Conservation (phyloP, 164 flowering plant species). For the Warburgia ugandensis region DNA sequence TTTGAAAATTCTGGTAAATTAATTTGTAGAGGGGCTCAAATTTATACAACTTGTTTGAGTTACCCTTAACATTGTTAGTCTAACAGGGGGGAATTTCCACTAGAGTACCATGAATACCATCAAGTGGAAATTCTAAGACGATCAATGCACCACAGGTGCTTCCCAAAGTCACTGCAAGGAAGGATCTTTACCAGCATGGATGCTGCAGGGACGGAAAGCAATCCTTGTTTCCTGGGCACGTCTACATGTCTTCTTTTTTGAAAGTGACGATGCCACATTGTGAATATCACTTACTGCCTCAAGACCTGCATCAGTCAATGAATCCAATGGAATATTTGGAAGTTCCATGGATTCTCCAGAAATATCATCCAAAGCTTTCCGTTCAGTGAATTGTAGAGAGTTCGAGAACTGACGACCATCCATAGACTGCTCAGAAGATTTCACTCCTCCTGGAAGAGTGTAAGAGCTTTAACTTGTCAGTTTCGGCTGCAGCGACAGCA, state of each 20-base stretch:
- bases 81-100: too few relatives aligned
- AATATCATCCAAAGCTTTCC: conserved; percentile 18
- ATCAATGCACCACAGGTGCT: conserved; percentile 1
- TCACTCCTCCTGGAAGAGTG: conserved; percentile 72
- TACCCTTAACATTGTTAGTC: too few relatives aligned
- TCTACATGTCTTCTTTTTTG: conserved; percentile 27
- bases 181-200: conserved; percentile 70
- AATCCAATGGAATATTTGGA: too few relatives aligned
- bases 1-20: too few relatives aligned
- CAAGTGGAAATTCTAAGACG: neutral
- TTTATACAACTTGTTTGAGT: too few relatives aligned
- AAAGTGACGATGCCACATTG: too few relatives aligned
- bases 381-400: conserved; percentile 13
- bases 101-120: too few relatives aligned
- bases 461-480: conserved; percentile 31
- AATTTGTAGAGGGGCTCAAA: too few relatives aligned
- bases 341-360: conserved; percentile 19
- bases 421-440: conserved; percentile 30
- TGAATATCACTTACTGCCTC: too few relatives aligned
- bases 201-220: conserved; percentile 72
- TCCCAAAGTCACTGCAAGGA: neutral
- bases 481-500: conserved; percentile 20
- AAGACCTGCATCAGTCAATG: too few relatives aligned
- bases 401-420: conserved; percentile 15
- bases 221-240: conserved; percentile 49